A percentile compares a stretch with the other conserved stretches of the same genome.
These are phyloP conservation scores for Colletotrichum melonis DNA, from an alignment of 2,329 filamentous ascomycete genomes.

Conservation along the genomic window DNA sequence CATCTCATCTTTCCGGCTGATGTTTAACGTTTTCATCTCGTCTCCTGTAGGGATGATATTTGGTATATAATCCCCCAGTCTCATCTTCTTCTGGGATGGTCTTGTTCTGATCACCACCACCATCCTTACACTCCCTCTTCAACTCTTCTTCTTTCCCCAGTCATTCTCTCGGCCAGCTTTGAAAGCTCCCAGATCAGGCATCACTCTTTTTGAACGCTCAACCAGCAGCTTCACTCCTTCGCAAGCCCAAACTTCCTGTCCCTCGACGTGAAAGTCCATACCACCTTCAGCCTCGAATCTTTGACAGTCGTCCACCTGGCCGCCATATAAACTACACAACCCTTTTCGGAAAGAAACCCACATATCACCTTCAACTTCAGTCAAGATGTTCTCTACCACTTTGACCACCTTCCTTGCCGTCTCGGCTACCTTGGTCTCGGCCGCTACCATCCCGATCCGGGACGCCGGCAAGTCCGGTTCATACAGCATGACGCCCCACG, in stretches of 20 bases:
- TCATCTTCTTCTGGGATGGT: not conserved
- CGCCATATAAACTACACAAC: not conserved
- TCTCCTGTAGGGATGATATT: slow-evolving; percentile 14
- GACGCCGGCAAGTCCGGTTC: slow-evolving; percentile 40
- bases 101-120: slow-evolving; percentile 32
- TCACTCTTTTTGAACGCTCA: slow-evolving; percentile 24
- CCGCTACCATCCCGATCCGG: slow-evolving; percentile 40
- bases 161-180: slow-evolving; percentile 33
- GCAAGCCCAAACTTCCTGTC: slow-evolving; percentile 22
- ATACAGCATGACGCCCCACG: slow-evolving; percentile 63
- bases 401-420: slow-evolving; percentile 46
- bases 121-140: slow-evolving; percentile 5
- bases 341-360: slow-evolving; percentile 1
- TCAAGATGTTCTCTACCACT: slow-evolving; percentile 41
- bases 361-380: slow-evolving; percentile 1
- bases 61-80: slow-evolving; percentile 29
- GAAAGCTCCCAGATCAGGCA: slow-evolving; percentile 34
- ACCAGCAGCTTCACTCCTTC: slow-evolving; percentile 33
- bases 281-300: not conserved
- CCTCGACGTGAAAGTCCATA: slow-evolving; percentile 13
- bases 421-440: slow-evolving; percentile 41
- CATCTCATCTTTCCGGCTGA: slow-evolving; percentile 26
- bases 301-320: slow-evolving; percentile 6
- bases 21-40: slow-evolving; percentile 17
- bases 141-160: not conserved